Conservation (phyloP, 1,139 yeast genomes). For the Geotrichum histeridarum region DNA sequence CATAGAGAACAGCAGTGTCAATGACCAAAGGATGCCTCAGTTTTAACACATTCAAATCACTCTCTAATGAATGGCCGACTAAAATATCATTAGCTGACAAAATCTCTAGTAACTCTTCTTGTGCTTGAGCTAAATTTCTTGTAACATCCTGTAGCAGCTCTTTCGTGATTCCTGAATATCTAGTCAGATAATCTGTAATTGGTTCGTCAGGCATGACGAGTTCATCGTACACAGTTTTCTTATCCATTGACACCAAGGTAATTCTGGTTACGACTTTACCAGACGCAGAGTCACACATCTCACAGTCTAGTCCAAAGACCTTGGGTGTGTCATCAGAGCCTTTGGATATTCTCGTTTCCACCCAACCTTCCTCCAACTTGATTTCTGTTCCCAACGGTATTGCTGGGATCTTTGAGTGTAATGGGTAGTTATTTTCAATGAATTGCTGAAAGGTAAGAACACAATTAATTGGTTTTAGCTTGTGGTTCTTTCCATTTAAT, state of each 20-base stretch:
- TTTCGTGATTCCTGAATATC: conserved; percentile 80
- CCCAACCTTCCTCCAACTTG: conserved; percentile 44
- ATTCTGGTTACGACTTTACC: conserved; percentile 73
- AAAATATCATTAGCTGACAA: conserved; percentile 63
- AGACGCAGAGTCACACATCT: conserved; percentile 65
- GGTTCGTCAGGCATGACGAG: conserved; percentile 70
- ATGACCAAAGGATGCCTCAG: conserved; percentile 66
- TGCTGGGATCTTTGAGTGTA: conserved; percentile 43
- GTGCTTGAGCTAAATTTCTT: conserved; percentile 64
- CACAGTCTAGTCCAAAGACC: conserved; percentile 85
- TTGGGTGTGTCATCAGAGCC: conserved; percentile 37
- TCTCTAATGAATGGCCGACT: conserved; percentile 90
- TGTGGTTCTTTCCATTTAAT: conserved; percentile 10
- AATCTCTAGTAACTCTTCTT: conserved; percentile 48
- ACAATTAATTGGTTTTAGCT: conserved; percentile 49
- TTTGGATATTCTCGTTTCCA: conserved; percentile 43
- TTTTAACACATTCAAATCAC: conserved; percentile 79
- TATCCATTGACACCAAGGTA: conserved; percentile 57
- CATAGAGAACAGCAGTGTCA: conserved; percentile 78
- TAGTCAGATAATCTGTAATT: conserved; percentile 74
- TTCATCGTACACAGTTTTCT: conserved; percentile 59
- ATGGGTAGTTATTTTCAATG: conserved; percentile 52
- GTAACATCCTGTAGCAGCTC: conserved; percentile 58
- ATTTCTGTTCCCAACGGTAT: conserved; percentile 24
- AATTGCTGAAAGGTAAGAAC: conserved; percentile 47